These are phyloP conservation scores for Cladosporium sp. DNA, from an alignment of 2,329 filamentous ascomycete species.

Conservation along the genomic window DNA sequence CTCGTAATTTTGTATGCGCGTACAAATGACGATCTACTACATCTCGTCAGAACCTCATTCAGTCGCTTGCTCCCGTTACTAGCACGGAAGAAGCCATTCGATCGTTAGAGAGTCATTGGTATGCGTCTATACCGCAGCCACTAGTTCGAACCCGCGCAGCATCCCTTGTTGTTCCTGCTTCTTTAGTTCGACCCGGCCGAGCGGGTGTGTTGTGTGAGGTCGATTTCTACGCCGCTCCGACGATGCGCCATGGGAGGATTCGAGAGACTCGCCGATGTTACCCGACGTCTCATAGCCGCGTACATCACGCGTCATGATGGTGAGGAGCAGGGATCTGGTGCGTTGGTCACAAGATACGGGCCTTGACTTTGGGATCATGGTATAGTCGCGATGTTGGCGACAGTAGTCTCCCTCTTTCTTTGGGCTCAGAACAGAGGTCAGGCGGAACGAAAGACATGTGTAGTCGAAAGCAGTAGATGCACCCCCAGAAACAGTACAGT, in stretches of 20 bases:
- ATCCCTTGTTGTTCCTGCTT: neutral
- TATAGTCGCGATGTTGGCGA: neutral
- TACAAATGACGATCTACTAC: neutral
- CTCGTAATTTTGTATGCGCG: neutral
- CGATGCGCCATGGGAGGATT: constrained; percentile 4
- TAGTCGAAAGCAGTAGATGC: neutral
- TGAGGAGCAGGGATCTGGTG: neutral
- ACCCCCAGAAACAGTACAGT: neutral
- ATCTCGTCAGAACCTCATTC: neutral
- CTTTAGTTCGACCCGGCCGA: neutral
- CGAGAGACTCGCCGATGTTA: neutral
- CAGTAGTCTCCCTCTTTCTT: neutral
- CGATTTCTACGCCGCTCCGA: neutral
- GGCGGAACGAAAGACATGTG: neutral
- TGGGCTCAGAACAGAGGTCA: neutral
- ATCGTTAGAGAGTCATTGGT: neutral
- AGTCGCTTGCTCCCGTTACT: neutral
- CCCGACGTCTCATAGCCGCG: neutral
- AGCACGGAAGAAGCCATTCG: neutral
- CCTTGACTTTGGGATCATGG: neutral
- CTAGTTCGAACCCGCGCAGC: neutral
- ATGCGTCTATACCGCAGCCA: neutral
- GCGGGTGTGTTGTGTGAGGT: constrained; percentile 1
- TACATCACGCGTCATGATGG: neutral
- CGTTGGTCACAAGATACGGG: neutral